Base-by-base conservation (phyloP, 192 early-diverging fungal genomes). In the Paraglomus occultum region DNA sequence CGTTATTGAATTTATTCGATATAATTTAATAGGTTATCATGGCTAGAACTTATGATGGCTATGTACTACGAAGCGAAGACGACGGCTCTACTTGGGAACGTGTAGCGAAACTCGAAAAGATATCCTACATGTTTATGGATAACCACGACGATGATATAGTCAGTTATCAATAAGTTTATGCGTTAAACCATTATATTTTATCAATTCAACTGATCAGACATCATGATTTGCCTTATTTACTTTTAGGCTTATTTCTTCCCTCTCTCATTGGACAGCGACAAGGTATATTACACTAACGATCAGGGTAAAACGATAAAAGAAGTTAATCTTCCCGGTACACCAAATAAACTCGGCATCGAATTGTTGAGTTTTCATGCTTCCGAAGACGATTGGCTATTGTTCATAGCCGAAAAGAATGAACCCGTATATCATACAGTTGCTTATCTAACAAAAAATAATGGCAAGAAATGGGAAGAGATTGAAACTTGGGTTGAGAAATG, bases 281-380 rank as follows among this genome's bases (percentile, higher is more conserved):
- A 59, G 1, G 42, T 91, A 8, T 79, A 83, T 44, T 80, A 75
- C 20, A 84, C 88, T 0, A 64, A 66, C 12, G 85, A 94, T 78
- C 81, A 83, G 45, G 88, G 90, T 8, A 82, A 78, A 8, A 73
- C 57, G 8, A 88, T 82, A 72, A 80, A 78, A 50, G 61, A 64
- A 6, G 71, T 77, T 18, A 59, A 90, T 1, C 70, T 85, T 6
- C 86, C 91, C 18, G 77, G 74, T 3, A 65, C 73, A 3, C 92
- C 88, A 55, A 96, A 94, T 73, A 79, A 67, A 12, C 67, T 93
- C 54, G 83, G 80, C 18, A 74, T 90, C 22, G 88, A 83, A 10
- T 72, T 95, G 6, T 23, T 99, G 1, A 94, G 97, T 75, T 97
- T 95, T 64, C 94, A 96, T 74, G 92, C 95, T 2, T 77, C 77